phyloP scores from a whole-genome alignment of 768 basidiomycete species.

The Pulveroboletus sp. region DNA sequence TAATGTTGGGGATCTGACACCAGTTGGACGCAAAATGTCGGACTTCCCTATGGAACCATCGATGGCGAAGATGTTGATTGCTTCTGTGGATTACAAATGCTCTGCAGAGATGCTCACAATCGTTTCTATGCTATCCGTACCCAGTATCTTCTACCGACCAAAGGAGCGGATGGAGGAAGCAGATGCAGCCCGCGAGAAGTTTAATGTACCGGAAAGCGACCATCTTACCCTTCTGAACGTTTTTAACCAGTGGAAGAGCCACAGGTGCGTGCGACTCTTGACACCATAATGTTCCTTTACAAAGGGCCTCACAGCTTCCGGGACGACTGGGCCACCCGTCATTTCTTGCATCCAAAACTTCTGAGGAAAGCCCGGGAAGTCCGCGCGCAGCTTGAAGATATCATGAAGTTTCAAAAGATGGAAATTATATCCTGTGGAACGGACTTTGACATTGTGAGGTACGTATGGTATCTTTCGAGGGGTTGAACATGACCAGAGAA shows the following conservation, averaged over 20 bases:
- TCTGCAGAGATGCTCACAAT: constrained; percentile 97
- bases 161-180: constrained; percentile 97
- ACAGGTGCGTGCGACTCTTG: constrained; percentile 56
- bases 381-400: constrained; percentile 91
- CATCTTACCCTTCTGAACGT: constrained; percentile 94
- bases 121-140: constrained; percentile 97
- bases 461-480: constrained; percentile 11
- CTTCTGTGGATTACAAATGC: constrained; percentile 85
- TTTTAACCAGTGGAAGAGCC: constrained; percentile 97
- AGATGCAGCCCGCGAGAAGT: constrained; percentile 96
- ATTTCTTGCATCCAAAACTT: constrained; percentile 95
- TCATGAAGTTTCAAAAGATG: constrained; percentile 99
- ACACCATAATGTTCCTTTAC: background rate
- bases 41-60: constrained; percentile 99
- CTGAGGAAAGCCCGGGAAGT: constrained; percentile 95
- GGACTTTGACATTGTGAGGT: constrained; percentile 89
- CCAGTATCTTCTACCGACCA: constrained; percentile 95
- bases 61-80: constrained; percentile 97
- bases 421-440: constrained; percentile 87
- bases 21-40: constrained; percentile 92
- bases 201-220: constrained; percentile 97
- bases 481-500: background rate
- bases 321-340: constrained; percentile 92
- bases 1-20: constrained; percentile 95
- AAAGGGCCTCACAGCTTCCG: constrained; percentile 53